Evolutionary conservation across 1,284 basidiomycete genomes (phyloP).

Genomic region (Ceratobasidium sp.): DNA sequence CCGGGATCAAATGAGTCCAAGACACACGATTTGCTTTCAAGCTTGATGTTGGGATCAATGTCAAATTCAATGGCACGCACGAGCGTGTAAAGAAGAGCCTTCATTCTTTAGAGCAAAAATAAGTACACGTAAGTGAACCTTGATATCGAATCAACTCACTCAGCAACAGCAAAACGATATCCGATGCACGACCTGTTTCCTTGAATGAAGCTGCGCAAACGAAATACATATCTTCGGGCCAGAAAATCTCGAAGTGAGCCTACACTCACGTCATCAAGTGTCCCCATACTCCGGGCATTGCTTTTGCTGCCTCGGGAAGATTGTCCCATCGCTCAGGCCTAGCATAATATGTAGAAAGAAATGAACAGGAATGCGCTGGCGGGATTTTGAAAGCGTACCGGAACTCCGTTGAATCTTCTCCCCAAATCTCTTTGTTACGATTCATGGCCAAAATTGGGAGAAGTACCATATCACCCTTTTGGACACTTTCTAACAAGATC

Average conservation of each 20-base stretch:
- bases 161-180: constrained; percentile 44
- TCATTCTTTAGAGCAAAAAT: constrained; percentile 51
- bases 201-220: not conserved
- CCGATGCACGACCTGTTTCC: constrained; percentile 47
- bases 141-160: constrained; percentile 27
- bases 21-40: constrained; percentile 40
- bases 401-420: constrained; percentile 63
- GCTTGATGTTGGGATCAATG: constrained; percentile 46
- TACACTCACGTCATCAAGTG: constrained; percentile 70
- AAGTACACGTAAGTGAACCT: not conserved
- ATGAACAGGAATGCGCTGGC: no score
- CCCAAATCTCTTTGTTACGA: constrained; percentile 67
- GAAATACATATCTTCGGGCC: constrained; percentile 42
- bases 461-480: constrained; percentile 64
- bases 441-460: constrained; percentile 69
- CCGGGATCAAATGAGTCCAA: not conserved
- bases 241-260: constrained; percentile 54
- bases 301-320: constrained; percentile 62
- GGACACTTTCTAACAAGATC: constrained; percentile 54
- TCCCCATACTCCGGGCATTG: constrained; percentile 72
- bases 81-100: constrained; percentile 53
- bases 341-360: no score
- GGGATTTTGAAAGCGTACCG: constrained; percentile 58
- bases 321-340: constrained; percentile 71
- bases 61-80: constrained; percentile 52